A percentile compares a stretch with the other conserved stretches of the same genome.
phyloP scores from a whole-genome alignment of 2,329 filamentous ascomycete species.

The Ceratocystis huliohia region DNA sequence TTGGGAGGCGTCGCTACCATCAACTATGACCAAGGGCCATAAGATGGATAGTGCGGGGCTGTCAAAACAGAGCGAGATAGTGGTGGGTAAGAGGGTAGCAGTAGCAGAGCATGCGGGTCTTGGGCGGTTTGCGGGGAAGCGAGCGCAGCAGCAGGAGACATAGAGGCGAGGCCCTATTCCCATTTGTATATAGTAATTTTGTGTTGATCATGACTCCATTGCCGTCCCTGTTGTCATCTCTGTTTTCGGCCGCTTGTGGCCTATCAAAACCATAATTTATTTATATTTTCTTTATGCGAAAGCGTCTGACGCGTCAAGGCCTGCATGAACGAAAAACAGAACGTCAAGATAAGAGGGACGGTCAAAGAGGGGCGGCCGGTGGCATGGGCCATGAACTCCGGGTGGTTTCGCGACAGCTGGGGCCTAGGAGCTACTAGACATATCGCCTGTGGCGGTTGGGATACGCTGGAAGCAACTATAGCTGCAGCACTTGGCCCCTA shows the following conservation, averaged over 20 bases:
- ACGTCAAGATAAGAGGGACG: background rate
- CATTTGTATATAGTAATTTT: too few relatives aligned
- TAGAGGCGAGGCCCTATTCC: background rate
- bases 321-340: background rate
- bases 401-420: too few relatives aligned
- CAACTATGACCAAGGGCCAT: slow-evolving; percentile 9
- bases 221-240: too few relatives aligned
- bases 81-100: slow-evolving; percentile 10
- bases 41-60: slow-evolving; percentile 12
- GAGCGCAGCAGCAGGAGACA: background rate
- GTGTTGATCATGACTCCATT: too few relatives aligned
- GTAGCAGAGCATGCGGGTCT: slow-evolving; percentile 17
- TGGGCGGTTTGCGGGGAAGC: slow-evolving; percentile 15
- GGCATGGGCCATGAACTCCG: too few relatives aligned
- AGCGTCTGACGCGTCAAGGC: background rate
- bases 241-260: too few relatives aligned
- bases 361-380: background rate
- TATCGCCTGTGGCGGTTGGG: too few relatives aligned
- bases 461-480: too few relatives aligned
- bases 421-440: background rate
- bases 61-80: slow-evolving; percentile 15
- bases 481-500: too few relatives aligned
- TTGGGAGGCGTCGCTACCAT: slow-evolving; percentile 42
- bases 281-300: background rate
- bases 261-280: background rate